Conservation (phyloP, 139 green algal species). For the Picocystis salinarum region DNA sequence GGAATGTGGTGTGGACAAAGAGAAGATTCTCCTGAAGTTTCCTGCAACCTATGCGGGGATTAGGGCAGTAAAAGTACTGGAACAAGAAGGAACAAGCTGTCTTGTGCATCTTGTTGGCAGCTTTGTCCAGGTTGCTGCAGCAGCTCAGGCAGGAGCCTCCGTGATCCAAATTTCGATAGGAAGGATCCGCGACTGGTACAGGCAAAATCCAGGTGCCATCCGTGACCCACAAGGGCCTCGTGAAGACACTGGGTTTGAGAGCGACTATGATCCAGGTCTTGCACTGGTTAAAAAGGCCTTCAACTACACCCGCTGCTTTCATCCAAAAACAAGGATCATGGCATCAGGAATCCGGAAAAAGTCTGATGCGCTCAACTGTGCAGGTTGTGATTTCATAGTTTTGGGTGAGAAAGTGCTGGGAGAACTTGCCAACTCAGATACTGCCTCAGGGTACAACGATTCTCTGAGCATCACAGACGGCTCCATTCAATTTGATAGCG, state of each 20-base stretch:
- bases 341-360: slow-evolving; percentile 46
- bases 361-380: slow-evolving; percentile 43
- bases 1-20: slow-evolving; percentile 28
- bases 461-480: too few species aligned
- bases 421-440: slow-evolving; percentile 22
- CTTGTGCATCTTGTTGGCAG: slow-evolving; percentile 21
- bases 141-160: slow-evolving; percentile 44
- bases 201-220: slow-evolving; percentile 49
- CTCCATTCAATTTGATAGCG: too few species aligned
- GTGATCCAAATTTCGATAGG: slow-evolving; percentile 61
- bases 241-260: slow-evolving; percentile 30
- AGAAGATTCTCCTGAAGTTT: slow-evolving; percentile 46
- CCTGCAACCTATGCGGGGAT: slow-evolving; percentile 57
- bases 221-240: slow-evolving; percentile 48
- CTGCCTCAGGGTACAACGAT: slow-evolving; percentile 50
- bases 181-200: slow-evolving; percentile 64
- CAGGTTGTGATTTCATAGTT: slow-evolving; percentile 59
- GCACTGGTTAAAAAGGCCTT: slow-evolving; percentile 46
- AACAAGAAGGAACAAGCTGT: slow-evolving; percentile 15
- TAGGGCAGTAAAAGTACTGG: slow-evolving; percentile 38
- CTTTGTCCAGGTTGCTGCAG: slow-evolving; percentile 47
- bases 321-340: slow-evolving; percentile 58
- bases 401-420: slow-evolving; percentile 26
- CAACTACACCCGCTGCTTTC: slow-evolving; percentile 38
- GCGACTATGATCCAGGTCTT: slow-evolving; percentile 38